Evolutionary conservation across 169 alveolate species (phyloP).

Genomic region (Eimeria tenella): DNA sequence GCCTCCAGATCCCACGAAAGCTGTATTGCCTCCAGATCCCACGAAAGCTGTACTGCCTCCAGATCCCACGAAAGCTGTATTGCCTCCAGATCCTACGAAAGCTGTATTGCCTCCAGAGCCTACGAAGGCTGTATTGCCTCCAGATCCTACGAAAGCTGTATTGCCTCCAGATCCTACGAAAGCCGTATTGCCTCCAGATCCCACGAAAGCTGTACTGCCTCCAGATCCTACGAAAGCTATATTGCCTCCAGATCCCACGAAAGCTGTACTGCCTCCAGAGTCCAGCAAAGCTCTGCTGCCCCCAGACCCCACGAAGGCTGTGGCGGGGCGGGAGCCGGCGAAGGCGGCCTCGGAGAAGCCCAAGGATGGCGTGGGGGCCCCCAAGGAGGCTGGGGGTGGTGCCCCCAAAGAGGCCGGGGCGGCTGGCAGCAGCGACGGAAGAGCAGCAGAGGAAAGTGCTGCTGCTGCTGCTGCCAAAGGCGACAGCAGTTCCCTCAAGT

Average conservation of each 20-base stretch:
- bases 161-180: conserved; percentile 47
- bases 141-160: conserved; percentile 46
- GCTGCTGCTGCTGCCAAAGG: not conserved
- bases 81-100: conserved; percentile 56
- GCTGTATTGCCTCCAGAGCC: conserved; percentile 43
- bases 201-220: conserved; percentile 31
- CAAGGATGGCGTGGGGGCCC: too few relatives aligned
- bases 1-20: conserved; percentile 50
- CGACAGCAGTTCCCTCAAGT: conserved; percentile 33
- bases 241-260: conserved; percentile 34
- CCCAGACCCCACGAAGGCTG: conserved; percentile 29
- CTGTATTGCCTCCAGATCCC: conserved; percentile 48
- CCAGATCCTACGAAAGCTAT: conserved; percentile 43
- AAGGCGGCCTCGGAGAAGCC: not conserved
- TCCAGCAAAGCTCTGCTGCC: conserved; percentile 38
- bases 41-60: conserved; percentile 38
- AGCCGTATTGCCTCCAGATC: conserved; percentile 32
- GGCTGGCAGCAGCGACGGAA: not conserved
- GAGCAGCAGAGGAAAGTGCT: not conserved
- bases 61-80: conserved; percentile 40
- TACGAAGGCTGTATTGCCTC: not conserved
- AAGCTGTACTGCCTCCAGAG: conserved; percentile 25
- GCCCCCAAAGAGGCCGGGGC: not conserved
- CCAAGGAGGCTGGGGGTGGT: not conserved
- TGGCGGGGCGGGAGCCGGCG: not conserved